Conservation (phyloP, 202 grass and related monocot genomes). For the Setaria italica region DNA sequence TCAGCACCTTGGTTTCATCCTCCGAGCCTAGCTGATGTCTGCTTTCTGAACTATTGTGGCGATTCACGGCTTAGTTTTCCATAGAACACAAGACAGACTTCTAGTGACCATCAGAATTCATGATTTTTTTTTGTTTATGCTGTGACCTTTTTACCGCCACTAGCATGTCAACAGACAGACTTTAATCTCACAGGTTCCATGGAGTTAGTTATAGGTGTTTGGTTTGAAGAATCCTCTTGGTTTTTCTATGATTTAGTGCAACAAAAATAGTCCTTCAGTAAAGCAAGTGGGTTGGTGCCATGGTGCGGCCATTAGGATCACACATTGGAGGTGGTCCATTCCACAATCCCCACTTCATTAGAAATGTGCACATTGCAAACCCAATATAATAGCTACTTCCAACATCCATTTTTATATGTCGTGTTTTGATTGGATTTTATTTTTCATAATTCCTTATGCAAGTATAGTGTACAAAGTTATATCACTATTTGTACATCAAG, state of each 20-base stretch:
- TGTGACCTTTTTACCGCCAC: not conserved
- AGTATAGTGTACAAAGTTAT: not conserved
- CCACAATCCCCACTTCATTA: not conserved
- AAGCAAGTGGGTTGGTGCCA: not conserved
- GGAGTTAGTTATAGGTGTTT: not conserved
- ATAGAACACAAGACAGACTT: not conserved
- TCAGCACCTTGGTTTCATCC: conserved; percentile 27
- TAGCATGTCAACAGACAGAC: not conserved
- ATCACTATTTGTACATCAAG: not conserved
- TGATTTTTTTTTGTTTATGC: not conserved
- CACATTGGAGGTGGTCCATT: not conserved
- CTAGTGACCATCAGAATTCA: not conserved
- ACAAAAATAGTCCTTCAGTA: not conserved
- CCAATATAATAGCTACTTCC: not conserved
- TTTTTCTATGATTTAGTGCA: not conserved
- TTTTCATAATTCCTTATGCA: not conserved
- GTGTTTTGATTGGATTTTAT: too few species aligned
- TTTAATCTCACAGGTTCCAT: not conserved
- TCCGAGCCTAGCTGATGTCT: not conserved
- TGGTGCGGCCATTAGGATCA: not conserved
- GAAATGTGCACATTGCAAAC: not conserved
- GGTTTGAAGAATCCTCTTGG: not conserved
- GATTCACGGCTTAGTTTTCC: not conserved
- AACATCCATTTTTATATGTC: not conserved
- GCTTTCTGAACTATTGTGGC: not conserved